A percentile compares a stretch with the other conserved stretches of the same genome.
Conservation (phyloP, 176 grass and related monocot species). For the Rhynchospora breviuscula region DNA sequence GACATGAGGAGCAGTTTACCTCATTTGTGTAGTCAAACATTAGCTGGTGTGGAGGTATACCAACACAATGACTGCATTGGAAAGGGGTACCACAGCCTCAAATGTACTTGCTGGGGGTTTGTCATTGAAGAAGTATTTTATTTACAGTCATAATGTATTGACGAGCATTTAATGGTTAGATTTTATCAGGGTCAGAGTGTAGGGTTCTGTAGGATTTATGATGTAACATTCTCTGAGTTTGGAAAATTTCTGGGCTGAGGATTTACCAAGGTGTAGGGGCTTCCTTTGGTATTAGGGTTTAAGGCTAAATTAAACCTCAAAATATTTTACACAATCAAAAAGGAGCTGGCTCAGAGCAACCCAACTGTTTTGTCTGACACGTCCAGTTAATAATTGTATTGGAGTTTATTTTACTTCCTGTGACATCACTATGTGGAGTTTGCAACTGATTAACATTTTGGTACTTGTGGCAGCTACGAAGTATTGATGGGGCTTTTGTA, state of each 20-base stretch:
- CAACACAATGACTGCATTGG: not conserved
- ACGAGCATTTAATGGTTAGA: not conserved
- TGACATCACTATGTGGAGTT: not conserved
- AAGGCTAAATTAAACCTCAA: not conserved
- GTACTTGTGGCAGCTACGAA: constrained; percentile 44
- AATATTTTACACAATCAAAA: no score
- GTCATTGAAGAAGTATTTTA: not conserved
- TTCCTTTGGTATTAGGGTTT: not conserved
- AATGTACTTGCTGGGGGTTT: not conserved
- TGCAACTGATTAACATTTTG: not conserved
- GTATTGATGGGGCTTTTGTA: constrained; percentile 83
- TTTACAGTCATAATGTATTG: not conserved
- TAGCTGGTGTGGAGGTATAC: not conserved
- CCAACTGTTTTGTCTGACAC: not conserved
- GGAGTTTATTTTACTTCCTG: not conserved
- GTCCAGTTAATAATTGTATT: not conserved
- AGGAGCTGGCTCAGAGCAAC: no score
- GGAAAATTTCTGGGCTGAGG: not conserved
- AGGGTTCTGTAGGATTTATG: not conserved
- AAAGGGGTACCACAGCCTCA: not conserved
- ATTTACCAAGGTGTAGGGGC: not conserved
- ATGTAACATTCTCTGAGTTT: not conserved
- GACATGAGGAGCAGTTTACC: not conserved
- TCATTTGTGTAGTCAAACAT: not conserved
- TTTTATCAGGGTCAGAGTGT: not conserved